These are phyloP conservation scores for Penicillium decumbens DNA, from an alignment of 2,329 filamentous ascomycete genomes.

Conservation along the genomic window DNA sequence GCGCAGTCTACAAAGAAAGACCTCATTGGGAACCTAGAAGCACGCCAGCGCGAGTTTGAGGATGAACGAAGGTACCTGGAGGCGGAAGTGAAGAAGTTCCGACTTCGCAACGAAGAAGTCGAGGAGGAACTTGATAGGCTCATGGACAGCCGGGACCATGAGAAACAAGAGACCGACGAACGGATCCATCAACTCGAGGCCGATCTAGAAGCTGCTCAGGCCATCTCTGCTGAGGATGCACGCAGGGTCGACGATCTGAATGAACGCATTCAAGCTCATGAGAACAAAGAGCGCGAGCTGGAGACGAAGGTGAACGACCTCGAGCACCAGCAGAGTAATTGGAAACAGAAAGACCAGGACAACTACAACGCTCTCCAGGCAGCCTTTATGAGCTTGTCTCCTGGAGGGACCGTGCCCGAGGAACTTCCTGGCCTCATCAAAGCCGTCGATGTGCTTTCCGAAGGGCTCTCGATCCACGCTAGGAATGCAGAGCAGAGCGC, in stretches of 20 bases:
- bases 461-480: constrained; percentile 57
- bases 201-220: constrained; percentile 62
- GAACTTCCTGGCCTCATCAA: constrained; percentile 58
- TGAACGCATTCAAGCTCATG: constrained; percentile 52
- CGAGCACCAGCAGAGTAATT: constrained; percentile 48
- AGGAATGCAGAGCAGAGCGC: constrained; percentile 58
- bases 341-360: constrained; percentile 51
- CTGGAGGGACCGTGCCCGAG: constrained; percentile 50
- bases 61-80: constrained; percentile 80
- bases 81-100: constrained; percentile 70
- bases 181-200: constrained; percentile 63
- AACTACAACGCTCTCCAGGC: constrained; percentile 55
- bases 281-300: constrained; percentile 46
- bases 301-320: constrained; percentile 45
- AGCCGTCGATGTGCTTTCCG: constrained; percentile 54
- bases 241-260: constrained; percentile 46
- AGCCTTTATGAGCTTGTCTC: constrained; percentile 56
- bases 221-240: constrained; percentile 45
- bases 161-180: constrained; percentile 66
- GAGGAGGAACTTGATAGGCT: constrained; percentile 89
- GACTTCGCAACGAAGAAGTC: constrained; percentile 73
- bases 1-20: constrained; percentile 89
- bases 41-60: constrained; percentile 81
- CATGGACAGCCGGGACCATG: constrained; percentile 76
- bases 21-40: constrained; percentile 89